These are phyloP conservation scores for Aspergillus versicolor DNA, from an alignment of 2,329 filamentous ascomycete species.

Conservation along the genomic window DNA sequence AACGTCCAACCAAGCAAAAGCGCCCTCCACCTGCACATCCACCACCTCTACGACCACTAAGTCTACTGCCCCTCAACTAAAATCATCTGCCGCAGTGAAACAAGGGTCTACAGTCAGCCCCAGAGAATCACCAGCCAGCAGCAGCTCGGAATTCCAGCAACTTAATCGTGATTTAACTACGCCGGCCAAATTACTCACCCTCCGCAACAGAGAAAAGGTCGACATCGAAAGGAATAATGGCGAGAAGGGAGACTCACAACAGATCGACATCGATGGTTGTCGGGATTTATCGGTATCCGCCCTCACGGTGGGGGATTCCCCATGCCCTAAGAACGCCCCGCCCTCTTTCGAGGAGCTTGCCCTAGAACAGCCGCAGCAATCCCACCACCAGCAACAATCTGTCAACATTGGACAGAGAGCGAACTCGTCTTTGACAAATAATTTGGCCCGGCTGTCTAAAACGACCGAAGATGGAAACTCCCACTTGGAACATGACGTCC, in stretches of 20 bases:
- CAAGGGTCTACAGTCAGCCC: conserved; percentile 14
- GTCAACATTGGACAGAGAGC: background rate
- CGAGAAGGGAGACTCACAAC: background rate
- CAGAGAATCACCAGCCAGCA: conserved; percentile 5
- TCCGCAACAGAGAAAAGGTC: background rate
- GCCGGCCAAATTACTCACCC: background rate
- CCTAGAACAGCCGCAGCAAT: background rate
- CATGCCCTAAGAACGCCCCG: background rate
- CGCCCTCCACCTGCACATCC: background rate
- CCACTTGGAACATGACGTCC: background rate
- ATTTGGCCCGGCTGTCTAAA: background rate
- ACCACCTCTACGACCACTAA: background rate
- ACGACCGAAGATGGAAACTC: background rate
- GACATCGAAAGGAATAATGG: background rate
- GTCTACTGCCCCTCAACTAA: background rate
- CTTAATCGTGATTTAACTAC: conserved; percentile 4
- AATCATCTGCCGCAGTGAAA: background rate
- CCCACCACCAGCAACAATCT: background rate
- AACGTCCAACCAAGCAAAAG: background rate
- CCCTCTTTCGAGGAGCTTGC: background rate
- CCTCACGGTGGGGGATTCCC: background rate
- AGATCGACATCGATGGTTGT: background rate
- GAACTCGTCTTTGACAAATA: background rate
- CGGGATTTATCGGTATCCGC: background rate
- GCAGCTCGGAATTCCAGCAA: conserved; percentile 12